Evolutionary conservation across 1,284 basidiomycete genomes (phyloP), one percentile per base, ranked within the genome.

Genomic region (Inonotus hispidus): DNA sequence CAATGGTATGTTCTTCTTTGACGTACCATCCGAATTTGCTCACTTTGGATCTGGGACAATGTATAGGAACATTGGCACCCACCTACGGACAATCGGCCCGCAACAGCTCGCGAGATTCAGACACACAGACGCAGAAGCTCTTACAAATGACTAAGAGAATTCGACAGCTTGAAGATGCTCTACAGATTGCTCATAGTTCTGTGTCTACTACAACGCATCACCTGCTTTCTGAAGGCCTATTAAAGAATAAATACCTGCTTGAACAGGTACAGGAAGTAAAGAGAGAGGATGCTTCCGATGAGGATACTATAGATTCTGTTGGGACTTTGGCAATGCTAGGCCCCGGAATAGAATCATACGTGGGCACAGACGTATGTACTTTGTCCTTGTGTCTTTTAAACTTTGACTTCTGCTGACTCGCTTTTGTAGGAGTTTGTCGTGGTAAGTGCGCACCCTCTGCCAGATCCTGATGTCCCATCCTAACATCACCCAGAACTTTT

Each of bases 151-250:
- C 64, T 52, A 63, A 60, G 13, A 60, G 67, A 10, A 66, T 69
- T 52, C 54, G 58, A 25, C 58, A 62, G 35, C 67, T 69, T 23
- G 68, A 69, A 52, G 64, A 66, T 16, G 68, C 67, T 2, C 64
- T 69, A 14, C 64, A 64, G 41, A 59, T 61, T n/a, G 50, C 55
- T 1, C 59, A 64, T 35, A 50, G 60, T 11, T 46, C 63, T 23
- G 52, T 56, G 14, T 59, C 61, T n/a, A 39, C 59, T 19, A 59
- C 61, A 25, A 60, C 63, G 25, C 69, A 70, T 58, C 69, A 68
- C 3, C 60, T 70, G n/a, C 64, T 70, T 11, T 56, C 64, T 14
- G 65, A 68, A 38, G 68, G 70, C 25, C 58, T 70, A 3, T 63
- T 70, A 14, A 59, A 63, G 29, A 63, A 70, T 39, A 70, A 70